phyloP scores from a whole-genome alignment of 495 filamentous ascomycete species.

The Hamigera avellanea region DNA sequence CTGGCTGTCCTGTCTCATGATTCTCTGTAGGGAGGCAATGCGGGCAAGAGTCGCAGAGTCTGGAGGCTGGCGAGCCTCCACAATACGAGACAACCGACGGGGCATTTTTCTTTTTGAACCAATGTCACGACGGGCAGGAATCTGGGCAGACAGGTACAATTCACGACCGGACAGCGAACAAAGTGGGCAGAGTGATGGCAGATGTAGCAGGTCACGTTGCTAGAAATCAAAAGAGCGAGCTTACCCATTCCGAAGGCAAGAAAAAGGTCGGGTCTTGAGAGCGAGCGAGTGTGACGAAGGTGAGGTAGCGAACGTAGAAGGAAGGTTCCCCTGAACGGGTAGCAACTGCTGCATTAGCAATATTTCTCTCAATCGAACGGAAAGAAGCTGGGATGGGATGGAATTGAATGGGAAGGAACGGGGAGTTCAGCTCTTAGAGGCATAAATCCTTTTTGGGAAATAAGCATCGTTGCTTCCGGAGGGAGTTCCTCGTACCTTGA shows the following conservation, averaged over 20 bases:
- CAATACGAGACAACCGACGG: constrained; percentile 7
- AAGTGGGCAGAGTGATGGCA: too few species aligned
- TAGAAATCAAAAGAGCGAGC: constrained; percentile 9
- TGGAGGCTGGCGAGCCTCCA: constrained; percentile 8
- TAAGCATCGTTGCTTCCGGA: too few species aligned
- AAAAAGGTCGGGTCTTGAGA: constrained; percentile 11
- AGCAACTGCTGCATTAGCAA: constrained; percentile 14
- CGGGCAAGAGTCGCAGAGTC: constrained; percentile 2
- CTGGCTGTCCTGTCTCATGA: constrained; percentile 6
- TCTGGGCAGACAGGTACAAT: constrained; percentile 1
- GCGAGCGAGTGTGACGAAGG: constrained; percentile 17
- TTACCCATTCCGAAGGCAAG: constrained; percentile 31
- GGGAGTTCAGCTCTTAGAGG: neutral
- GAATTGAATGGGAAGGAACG: neutral
- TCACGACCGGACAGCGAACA: constrained; percentile 1
- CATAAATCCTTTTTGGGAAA: too few species aligned
- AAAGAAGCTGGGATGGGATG: neutral
- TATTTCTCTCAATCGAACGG: neutral
- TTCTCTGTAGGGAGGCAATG: constrained; percentile 2
- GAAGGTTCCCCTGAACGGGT: constrained; percentile 22
- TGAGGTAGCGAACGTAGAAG: constrained; percentile 14
- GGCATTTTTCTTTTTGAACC: constrained; percentile 5
- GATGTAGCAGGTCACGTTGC: too few species aligned
- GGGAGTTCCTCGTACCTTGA: constrained; percentile 8
- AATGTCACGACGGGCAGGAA: constrained; percentile 4